phyloP scores from a whole-genome alignment of 768 basidiomycete genomes.

The Coprinopsis sp. region DNA sequence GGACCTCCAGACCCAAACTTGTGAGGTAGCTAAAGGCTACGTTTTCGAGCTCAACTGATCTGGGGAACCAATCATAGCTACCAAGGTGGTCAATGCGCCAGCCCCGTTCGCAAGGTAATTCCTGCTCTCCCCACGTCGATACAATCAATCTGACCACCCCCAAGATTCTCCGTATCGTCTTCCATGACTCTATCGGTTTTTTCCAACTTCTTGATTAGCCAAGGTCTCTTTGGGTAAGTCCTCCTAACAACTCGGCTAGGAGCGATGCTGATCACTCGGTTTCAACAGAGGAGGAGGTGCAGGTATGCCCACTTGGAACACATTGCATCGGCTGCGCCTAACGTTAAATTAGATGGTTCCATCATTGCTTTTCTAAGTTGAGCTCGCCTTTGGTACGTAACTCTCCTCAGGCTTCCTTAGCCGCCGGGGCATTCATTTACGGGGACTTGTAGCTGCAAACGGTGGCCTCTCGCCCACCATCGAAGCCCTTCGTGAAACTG shows the following conservation, averaged over 20 bases:
- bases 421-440: not conserved
- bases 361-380: slow-evolving; percentile 37
- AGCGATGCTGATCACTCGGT: not conserved
- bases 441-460: slow-evolving; percentile 26
- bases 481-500: slow-evolving; percentile 29
- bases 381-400: slow-evolving; percentile 29
- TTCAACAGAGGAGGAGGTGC: slow-evolving; percentile 36
- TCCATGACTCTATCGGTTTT: slow-evolving; percentile 45
- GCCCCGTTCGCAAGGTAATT: slow-evolving; percentile 5
- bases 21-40: slow-evolving; percentile 22
- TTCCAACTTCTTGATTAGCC: slow-evolving; percentile 18
- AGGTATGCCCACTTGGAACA: no score
- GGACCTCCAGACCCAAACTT: slow-evolving; percentile 35
- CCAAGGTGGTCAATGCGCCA: slow-evolving; percentile 4
- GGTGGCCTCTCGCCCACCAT: slow-evolving; percentile 40
- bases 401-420: not conserved
- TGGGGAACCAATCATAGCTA: slow-evolving; percentile 21
- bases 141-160: not conserved
- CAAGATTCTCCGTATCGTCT: slow-evolving; percentile 26
- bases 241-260: not conserved
- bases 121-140: not conserved
- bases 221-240: slow-evolving; percentile 23
- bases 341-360: slow-evolving; percentile 51
- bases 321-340: no score
- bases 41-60: slow-evolving; percentile 15